Evolutionary conservation across 2,329 filamentous ascomycete species (phyloP), one percentile per base, ranked within the genome.

Genomic region (Diaporthe citri): DNA sequence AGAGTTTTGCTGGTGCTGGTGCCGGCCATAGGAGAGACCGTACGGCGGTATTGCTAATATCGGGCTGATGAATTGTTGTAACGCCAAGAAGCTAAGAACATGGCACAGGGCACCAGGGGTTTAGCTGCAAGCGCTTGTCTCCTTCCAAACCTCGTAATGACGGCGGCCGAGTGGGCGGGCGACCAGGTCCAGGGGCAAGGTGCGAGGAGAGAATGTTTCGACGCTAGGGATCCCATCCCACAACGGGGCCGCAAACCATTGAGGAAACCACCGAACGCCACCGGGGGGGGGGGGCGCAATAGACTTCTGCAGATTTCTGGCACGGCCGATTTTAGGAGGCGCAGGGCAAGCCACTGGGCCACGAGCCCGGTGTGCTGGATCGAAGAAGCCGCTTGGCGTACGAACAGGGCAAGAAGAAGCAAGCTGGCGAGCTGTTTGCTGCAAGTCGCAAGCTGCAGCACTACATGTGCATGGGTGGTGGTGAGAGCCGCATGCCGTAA

Each of bases 71-170:
- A 55, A 51, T 28, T 55, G n/a, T 36, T 67, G 72, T 48, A 62
- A 70, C 67, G 75, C 72, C 75, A 75, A 75, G 75, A 72, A n/a
- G 31, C 72, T 75, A 72, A 57, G 62, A 46, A 67, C 67, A 66
- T 70, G 55, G 67, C 69, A 66, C 75, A 75, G 60, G 48, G 69
- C 72, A 76, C 41, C 22, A 60, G n/a, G 56, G 28, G 51, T 60
- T 20, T 56, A 41, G 67, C 41, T 43, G 59, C 36, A 51, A 55
- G 70, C 62, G 60, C 52, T 67, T 56, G 62, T 22, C 66, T 59
- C 34, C 52, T 43, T 66, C 57, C n/a, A 57, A 71, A 64, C 57
- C 75, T 75, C 73, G 75, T 74, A 70, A 70, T 46, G 43, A 39
- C 31, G 51, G 31, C 34, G 67, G 36, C 34, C 71, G 34, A 20